Evolutionary conservation across 352 stramenopile species (phyloP).

Genomic region (Thalassiosira livingstoniorum): DNA sequence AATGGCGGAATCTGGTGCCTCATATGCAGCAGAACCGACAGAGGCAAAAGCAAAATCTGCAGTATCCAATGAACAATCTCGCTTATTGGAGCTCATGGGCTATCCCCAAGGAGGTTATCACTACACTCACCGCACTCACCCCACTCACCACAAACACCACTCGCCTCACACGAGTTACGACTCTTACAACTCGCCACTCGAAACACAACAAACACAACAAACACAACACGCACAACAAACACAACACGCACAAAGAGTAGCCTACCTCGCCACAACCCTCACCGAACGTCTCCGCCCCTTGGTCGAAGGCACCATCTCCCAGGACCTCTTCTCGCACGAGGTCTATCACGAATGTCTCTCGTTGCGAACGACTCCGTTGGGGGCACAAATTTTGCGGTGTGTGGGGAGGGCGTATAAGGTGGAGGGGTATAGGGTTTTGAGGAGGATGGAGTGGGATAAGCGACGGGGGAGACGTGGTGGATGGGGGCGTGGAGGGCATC

Average conservation of each 20-base stretch:
- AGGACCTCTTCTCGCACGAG: constrained; percentile 49
- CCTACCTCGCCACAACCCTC: constrained; percentile 59
- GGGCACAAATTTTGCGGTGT: constrained; percentile 78
- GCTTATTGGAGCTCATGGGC: constrained; percentile 77
- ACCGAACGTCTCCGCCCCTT: constrained; percentile 74
- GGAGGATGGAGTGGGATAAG: constrained; percentile 19
- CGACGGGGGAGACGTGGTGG: not conserved
- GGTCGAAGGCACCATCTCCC: constrained; percentile 69
- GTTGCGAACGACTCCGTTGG: constrained; percentile 70
- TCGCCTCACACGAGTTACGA: too few species aligned
- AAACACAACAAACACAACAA: not conserved
- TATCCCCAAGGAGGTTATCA: constrained; percentile 46
- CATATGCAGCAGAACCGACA: not conserved
- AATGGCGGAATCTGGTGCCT: not conserved
- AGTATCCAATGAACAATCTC: constrained; percentile 23
- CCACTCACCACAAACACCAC: not conserved
- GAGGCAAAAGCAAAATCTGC: not conserved
- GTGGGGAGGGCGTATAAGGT: constrained; percentile 76
- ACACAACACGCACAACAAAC: not conserved
- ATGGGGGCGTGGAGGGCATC: not conserved
- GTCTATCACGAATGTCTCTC: constrained; percentile 62
- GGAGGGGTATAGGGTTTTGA: constrained; percentile 64
- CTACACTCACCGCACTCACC: not conserved
- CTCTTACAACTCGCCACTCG: too few species aligned
- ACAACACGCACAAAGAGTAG: constrained; percentile 48